These are phyloP conservation scores for Fusarium proliferatum DNA, from an alignment of 2,329 filamentous ascomycete genomes.

Conservation along the genomic window DNA sequence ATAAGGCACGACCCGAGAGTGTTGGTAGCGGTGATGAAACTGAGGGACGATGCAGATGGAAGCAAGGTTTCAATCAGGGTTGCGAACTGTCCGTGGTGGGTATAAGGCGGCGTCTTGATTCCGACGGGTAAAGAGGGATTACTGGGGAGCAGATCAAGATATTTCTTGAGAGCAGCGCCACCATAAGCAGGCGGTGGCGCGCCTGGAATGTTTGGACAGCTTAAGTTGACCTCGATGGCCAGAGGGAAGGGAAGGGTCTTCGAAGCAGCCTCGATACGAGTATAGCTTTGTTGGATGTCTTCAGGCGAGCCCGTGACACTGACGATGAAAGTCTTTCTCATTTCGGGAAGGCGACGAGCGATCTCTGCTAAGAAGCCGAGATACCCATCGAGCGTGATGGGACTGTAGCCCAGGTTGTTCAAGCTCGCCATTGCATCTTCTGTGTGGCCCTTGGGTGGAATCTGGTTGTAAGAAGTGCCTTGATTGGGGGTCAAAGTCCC, in stretches of 20 bases:
- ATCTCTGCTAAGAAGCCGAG: slow-evolving; percentile 66
- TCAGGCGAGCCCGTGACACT: slow-evolving; percentile 74
- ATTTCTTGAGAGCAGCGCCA: slow-evolving; percentile 60
- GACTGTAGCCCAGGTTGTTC: slow-evolving; percentile 82
- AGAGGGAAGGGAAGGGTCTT: slow-evolving; percentile 59
- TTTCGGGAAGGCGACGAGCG: slow-evolving; percentile 37
- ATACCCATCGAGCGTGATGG: slow-evolving; percentile 68
- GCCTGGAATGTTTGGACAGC: slow-evolving; percentile 78
- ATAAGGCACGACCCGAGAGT: slow-evolving; percentile 76
- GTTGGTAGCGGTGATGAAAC: slow-evolving; percentile 80
- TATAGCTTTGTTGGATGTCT: slow-evolving; percentile 69
- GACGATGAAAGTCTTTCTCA: slow-evolving; percentile 71
- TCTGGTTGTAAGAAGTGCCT: slow-evolving; percentile 33
- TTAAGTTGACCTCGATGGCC: slow-evolving; percentile 81
- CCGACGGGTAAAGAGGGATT: slow-evolving; percentile 60
- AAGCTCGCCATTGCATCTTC: slow-evolving; percentile 57
- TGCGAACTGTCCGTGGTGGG: slow-evolving; percentile 73
- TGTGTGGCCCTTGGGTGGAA: slow-evolving; percentile 34
- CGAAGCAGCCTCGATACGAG: slow-evolving; percentile 56
- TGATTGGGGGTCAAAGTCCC: slow-evolving; percentile 39
- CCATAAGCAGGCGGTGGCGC: slow-evolving; percentile 79
- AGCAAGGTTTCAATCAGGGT: slow-evolving; percentile 64
- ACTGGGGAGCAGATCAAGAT: slow-evolving; percentile 61
- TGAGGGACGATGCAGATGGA: slow-evolving; percentile 53
- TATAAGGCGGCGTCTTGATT: slow-evolving; percentile 82